phyloP scores from a whole-genome alignment of 108 stramenopile species.

The Aurantiochytrium sp. region DNA sequence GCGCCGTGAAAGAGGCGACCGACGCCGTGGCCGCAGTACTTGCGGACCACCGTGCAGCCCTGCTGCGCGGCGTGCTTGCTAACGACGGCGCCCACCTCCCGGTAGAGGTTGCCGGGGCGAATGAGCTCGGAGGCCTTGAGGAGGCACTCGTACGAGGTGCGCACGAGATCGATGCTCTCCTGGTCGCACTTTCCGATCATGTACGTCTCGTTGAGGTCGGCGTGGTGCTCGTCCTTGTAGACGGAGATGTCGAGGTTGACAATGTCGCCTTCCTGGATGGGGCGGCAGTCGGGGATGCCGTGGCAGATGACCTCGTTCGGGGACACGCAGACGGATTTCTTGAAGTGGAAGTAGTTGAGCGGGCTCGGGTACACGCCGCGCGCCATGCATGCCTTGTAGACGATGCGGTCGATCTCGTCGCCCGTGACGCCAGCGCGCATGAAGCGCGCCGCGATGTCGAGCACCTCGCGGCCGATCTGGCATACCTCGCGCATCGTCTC shows the following conservation, averaged over 20 bases:
- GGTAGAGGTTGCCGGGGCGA: conserved; percentile 72
- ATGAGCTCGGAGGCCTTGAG: conserved; percentile 43
- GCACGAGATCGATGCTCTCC: neutral
- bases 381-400: conserved; percentile 85
- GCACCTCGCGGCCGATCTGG: conserved; percentile 74
- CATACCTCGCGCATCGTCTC: conserved; percentile 82
- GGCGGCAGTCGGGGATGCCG: conserved; percentile 90
- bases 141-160: conserved; percentile 50
- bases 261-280: conserved; percentile 81
- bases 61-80: conserved; percentile 67
- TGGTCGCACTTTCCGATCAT: conserved; percentile 64
- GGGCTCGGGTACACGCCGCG: conserved; percentile 91
- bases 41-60: conserved; percentile 73
- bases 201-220: conserved; percentile 97
- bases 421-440: conserved; percentile 86
- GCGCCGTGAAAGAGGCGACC: conserved; percentile 81
- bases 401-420: conserved; percentile 87
- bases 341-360: conserved; percentile 94
- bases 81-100: conserved; percentile 84
- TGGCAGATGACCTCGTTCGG: conserved; percentile 99
- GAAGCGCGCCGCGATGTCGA: conserved; percentile 80
- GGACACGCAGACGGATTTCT: conserved; percentile 91
- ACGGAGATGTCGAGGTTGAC: conserved; percentile 91
- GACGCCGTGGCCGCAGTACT: conserved; percentile 95
- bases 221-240: conserved; percentile 87